Conservation (phyloP, 169 alveolate genomes). For the Neospora caninum region DNA sequence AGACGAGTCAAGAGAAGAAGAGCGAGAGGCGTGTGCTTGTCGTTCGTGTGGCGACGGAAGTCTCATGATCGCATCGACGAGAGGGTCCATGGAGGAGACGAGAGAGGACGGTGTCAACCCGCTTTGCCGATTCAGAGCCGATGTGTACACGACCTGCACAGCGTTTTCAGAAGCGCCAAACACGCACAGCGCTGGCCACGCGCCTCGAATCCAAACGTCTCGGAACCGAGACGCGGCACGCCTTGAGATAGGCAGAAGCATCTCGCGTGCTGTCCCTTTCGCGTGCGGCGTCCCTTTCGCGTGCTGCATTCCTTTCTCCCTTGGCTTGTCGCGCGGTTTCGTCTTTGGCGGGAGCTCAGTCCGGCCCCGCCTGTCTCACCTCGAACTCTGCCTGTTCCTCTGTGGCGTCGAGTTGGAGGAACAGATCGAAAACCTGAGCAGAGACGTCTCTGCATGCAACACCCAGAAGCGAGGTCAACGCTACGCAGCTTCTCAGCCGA, state of each 20-base stretch:
- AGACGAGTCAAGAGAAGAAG: not conserved
- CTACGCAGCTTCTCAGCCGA: not conserved
- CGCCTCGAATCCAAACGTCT: no score
- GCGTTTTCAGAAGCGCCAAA: not conserved
- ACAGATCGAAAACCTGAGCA: constrained; percentile 87
- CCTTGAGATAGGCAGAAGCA: no score
- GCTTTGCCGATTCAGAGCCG: constrained; percentile 42
- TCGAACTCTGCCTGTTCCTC: constrained; percentile 90
- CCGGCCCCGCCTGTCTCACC: constrained; percentile 23
- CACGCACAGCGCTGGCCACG: not conserved
- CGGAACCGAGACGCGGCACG: no score
- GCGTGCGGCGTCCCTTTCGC: no score
- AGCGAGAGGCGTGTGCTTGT: not conserved
- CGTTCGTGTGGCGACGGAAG: constrained; percentile 9
- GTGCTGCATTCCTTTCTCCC: no score
- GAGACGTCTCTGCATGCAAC: constrained; percentile 56
- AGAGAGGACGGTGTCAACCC: constrained; percentile 15
- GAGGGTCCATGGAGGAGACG: constrained; percentile 38
- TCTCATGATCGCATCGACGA: constrained; percentile 34
- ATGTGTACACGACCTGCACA: constrained; percentile 51
- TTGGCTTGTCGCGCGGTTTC: no score
- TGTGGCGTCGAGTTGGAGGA: constrained; percentile 88
- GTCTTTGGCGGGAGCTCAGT: no score
- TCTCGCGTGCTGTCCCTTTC: no score
- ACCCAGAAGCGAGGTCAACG: not conserved